Evolutionary conservation across 2,329 filamentous ascomycete species (phyloP).

Genomic region (Talaromyces funiculosus): DNA sequence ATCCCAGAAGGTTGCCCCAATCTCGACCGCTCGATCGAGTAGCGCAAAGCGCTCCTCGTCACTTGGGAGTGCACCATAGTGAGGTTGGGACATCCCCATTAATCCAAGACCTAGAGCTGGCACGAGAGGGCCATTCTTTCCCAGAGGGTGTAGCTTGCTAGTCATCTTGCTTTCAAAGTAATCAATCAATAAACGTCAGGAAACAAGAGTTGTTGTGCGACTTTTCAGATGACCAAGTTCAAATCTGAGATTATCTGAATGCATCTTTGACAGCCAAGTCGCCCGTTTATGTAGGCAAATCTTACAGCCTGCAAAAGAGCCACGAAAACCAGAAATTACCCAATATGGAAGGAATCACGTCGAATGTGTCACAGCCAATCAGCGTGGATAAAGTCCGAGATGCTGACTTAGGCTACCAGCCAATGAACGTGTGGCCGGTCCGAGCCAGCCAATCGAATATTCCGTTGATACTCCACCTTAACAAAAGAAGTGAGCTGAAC

Average conservation of each 20-base stretch:
- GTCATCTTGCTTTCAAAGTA: slow-evolving; percentile 6
- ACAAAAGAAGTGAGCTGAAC: neutral
- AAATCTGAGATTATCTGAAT: too few relatives aligned
- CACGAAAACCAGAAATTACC: neutral
- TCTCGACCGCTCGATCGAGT: slow-evolving; percentile 42
- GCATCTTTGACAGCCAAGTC: neutral
- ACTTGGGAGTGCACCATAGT: slow-evolving; percentile 25
- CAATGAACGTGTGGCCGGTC: neutral
- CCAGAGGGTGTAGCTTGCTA: neutral
- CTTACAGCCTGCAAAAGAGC: neutral
- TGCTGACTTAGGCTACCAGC: neutral
- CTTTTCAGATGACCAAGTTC: too few relatives aligned
- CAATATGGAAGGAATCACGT: neutral
- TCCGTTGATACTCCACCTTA: too few relatives aligned
- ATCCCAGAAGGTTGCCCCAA: slow-evolving; percentile 44
- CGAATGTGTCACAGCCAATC: neutral
- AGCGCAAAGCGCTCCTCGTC: slow-evolving; percentile 42
- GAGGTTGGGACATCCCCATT: slow-evolving; percentile 1
- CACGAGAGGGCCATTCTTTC: slow-evolving; percentile 3
- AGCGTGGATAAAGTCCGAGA: neutral
- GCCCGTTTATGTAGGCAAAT: neutral
- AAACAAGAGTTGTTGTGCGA: too few relatives aligned
- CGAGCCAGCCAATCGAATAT: neutral
- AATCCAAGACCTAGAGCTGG: slow-evolving; percentile 5
- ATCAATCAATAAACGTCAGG: neutral